Percentiles rank a stretch among this genome's conserved stretches.
Conservation (phyloP, 441 rosid species). For the Mallotus japonicus region DNA sequence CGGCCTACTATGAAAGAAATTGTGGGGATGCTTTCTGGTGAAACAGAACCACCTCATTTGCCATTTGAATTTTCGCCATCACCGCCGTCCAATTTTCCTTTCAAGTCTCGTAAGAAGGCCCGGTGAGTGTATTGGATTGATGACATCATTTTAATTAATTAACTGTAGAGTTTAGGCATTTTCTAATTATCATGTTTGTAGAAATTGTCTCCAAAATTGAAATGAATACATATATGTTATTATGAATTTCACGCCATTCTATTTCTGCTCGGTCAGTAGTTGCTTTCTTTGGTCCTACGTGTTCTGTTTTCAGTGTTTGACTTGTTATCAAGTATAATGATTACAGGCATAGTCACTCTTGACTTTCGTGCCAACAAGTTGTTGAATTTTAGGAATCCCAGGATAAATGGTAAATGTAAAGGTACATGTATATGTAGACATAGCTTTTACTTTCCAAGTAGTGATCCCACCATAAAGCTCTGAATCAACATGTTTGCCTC, state of each 20-base stretch:
- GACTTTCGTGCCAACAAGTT: constrained; percentile 22
- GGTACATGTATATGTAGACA: not conserved
- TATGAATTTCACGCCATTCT: not conserved
- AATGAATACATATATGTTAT: constrained; percentile 21
- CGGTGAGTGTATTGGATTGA: constrained; percentile 41
- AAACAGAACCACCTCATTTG: constrained; percentile 67
- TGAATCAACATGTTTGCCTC: not conserved
- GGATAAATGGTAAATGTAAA: constrained; percentile 26
- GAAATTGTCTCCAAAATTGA: constrained; percentile 24
- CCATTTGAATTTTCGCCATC: constrained; percentile 91
- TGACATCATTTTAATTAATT: constrained; percentile 23
- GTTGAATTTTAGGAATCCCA: constrained; percentile 37
- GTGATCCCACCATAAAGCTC: constrained; percentile 22
- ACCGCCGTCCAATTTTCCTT: constrained; percentile 69
- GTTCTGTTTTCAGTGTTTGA: constrained; percentile 9
- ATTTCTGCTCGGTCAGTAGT: not conserved
- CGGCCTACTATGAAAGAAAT: constrained; percentile 76
- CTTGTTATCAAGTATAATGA: constrained; percentile 13
- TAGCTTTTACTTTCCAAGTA: constrained; percentile 16
- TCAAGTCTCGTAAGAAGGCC: constrained; percentile 62
- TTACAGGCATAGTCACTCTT: constrained; percentile 17
- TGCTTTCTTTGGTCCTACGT: constrained; percentile 12
- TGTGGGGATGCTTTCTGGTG: constrained; percentile 76
- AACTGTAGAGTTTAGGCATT: constrained; percentile 39
- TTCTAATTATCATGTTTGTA: constrained; percentile 29